Evolutionary conservation across 371 early-diverging fungal genomes (phyloP).

Genomic region (Syncephalastrum sp.): DNA sequence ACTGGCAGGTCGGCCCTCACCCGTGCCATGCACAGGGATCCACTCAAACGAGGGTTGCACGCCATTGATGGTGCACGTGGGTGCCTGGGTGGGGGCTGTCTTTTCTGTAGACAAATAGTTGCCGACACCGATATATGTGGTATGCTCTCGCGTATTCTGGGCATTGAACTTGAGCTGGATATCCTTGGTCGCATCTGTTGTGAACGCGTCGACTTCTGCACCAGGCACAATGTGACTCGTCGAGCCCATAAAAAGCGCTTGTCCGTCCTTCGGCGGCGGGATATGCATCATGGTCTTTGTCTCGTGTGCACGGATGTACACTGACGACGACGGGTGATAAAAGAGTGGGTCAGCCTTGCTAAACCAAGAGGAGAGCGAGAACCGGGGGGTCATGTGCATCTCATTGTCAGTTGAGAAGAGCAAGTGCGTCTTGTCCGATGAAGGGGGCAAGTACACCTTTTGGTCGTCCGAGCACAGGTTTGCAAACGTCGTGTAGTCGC

Average conservation of each 20-base stretch:
- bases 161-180: conserved; percentile 16
- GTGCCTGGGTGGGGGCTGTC: conserved; percentile 10
- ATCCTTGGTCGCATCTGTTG: conserved; percentile 2
- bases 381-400: conserved; percentile 30
- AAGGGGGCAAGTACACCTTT: conserved; percentile 34
- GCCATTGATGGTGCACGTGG: conserved; percentile 24
- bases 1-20: conserved; percentile 24
- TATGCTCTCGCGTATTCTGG: conserved; percentile 26
- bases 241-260: conserved; percentile 33
- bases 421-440: conserved; percentile 17
- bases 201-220: conserved; percentile 28
- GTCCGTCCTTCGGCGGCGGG: conserved; percentile 3
- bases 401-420: conserved; percentile 38
- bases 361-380: conserved; percentile 13
- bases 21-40: conserved; percentile 23
- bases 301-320: conserved; percentile 34
- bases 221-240: conserved; percentile 49
- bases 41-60: conserved; percentile 19
- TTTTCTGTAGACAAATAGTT: conserved; percentile 14
- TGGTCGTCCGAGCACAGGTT: conserved; percentile 49
- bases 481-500: conserved; percentile 40
- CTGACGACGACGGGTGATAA: conserved; percentile 40
- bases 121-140: conserved; percentile 29
- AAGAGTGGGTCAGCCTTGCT: conserved; percentile 21
- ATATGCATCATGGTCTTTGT: conserved; percentile 49